Evolutionary conservation across 225 moss, liverwort and hornwort genomes (phyloP).

Genomic region (Marchantia paleacea): DNA sequence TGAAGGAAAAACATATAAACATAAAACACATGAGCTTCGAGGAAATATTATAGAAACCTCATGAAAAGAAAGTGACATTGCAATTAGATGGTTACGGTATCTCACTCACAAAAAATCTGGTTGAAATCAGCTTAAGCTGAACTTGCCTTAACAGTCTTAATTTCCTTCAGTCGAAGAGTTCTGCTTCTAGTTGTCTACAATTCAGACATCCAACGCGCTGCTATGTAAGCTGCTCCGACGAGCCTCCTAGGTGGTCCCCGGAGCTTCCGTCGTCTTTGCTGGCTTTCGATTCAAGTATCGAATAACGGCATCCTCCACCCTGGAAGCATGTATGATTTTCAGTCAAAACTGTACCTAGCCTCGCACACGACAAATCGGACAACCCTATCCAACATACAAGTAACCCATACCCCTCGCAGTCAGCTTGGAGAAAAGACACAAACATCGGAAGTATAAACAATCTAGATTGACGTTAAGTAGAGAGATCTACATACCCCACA

Average conservation of each 20-base stretch:
- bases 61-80: background rate
- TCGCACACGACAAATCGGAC: background rate
- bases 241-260: slow-evolving; percentile 44
- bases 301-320: slow-evolving; percentile 99
- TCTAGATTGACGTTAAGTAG: too few relatives aligned
- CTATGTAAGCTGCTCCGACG: background rate
- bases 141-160: background rate
- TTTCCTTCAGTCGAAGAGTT: background rate
- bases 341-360: background rate
- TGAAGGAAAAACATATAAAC: too few relatives aligned
- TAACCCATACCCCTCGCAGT: too few relatives aligned
- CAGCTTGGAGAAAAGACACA: too few relatives aligned
- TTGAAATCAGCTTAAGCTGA: background rate
- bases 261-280: slow-evolving; percentile 63
- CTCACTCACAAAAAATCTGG: background rate
- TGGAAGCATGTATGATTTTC: slow-evolving; percentile 27
- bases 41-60: too few relatives aligned
- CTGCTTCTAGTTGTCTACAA: background rate
- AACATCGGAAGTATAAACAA: too few relatives aligned
- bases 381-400: too few relatives aligned
- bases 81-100: background rate
- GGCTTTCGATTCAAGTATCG: slow-evolving; percentile 94
- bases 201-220: background rate
- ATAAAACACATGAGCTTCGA: background rate
- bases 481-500: too few relatives aligned